These are phyloP conservation scores for Cercophora sp. DNA, from an alignment of 495 filamentous ascomycete genomes.

Conservation along the genomic window DNA sequence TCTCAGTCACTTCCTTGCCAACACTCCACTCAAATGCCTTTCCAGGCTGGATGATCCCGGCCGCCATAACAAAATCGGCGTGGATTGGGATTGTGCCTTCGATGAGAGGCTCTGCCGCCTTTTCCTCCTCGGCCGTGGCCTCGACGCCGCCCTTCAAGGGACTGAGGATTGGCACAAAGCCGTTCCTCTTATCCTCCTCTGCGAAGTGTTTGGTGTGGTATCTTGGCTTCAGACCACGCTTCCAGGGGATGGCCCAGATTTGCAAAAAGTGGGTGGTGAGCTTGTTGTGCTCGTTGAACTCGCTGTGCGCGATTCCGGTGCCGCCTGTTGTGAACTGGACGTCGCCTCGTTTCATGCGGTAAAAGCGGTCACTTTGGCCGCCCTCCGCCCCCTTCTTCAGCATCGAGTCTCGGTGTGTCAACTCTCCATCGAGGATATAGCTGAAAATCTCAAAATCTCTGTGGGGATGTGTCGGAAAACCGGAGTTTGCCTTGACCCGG, in stretches of 20 bases:
- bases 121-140: conserved; percentile 56
- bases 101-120: conserved; percentile 52
- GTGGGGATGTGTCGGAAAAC: conserved; percentile 79
- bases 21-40: conserved; percentile 58
- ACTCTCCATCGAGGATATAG: conserved; percentile 73
- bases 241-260: conserved; percentile 76
- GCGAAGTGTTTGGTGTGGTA: conserved; percentile 67
- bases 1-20: conserved; percentile 50
- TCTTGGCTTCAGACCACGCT: conserved; percentile 58
- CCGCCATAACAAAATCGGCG: conserved; percentile 74
- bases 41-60: conserved; percentile 56
- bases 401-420: conserved; percentile 79
- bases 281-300: conserved; percentile 63
- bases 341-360: conserved; percentile 69
- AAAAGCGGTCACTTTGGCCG: conserved; percentile 55
- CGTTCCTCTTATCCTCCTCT: conserved; percentile 63
- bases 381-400: conserved; percentile 54
- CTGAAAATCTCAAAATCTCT: conserved; percentile 80
- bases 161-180: conserved; percentile 66
- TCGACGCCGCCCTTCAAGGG: conserved; percentile 60
- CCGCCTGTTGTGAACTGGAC: conserved; percentile 82
- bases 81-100: conserved; percentile 69
- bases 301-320: conserved; percentile 70
- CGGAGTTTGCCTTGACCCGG: conserved; percentile 60
- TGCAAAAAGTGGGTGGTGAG: conserved; percentile 75